Percentiles rank a stretch among this genome's conserved stretches.
Conservation (phyloP, 2,329 filamentous ascomycete genomes). For the Penicillium palitans region DNA sequence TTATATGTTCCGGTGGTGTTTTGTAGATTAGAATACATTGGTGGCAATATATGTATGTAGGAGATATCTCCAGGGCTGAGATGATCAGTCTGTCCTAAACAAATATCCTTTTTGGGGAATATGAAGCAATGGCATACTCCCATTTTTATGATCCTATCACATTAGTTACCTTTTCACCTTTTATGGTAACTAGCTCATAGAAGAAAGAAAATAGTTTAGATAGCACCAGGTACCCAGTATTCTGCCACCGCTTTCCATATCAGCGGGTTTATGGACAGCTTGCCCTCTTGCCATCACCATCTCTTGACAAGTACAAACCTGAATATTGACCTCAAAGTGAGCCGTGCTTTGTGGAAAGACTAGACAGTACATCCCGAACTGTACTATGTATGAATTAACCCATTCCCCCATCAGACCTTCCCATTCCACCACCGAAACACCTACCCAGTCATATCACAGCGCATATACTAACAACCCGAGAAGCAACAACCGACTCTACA, state of each 20-base stretch:
- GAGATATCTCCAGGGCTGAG: too few relatives aligned
- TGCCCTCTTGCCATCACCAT: conserved; percentile 19
- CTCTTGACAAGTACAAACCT: neutral
- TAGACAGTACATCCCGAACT: neutral
- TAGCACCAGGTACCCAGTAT: conserved; percentile 3
- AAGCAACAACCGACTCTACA: neutral
- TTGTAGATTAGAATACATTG: neutral
- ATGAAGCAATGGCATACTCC: neutral
- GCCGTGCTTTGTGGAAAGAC: neutral
- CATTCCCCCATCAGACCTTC: neutral
- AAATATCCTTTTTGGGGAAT: neutral
- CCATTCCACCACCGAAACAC: neutral
- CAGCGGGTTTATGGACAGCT: conserved; percentile 26
- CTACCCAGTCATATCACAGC: neutral
- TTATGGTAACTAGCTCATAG: neutral
- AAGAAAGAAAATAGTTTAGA: neutral
- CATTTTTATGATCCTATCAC: neutral
- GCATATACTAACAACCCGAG: conserved; percentile 9
- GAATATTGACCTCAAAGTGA: neutral
- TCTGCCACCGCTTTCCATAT: conserved; percentile 27
- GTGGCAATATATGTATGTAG: neutral
- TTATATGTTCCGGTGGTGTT: neutral
- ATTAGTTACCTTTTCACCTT: neutral
- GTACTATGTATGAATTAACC: neutral
- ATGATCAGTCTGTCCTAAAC: too few relatives aligned